Conservation (phyloP, 805 yeast genomes). For the Torulaspora quercuum region DNA sequence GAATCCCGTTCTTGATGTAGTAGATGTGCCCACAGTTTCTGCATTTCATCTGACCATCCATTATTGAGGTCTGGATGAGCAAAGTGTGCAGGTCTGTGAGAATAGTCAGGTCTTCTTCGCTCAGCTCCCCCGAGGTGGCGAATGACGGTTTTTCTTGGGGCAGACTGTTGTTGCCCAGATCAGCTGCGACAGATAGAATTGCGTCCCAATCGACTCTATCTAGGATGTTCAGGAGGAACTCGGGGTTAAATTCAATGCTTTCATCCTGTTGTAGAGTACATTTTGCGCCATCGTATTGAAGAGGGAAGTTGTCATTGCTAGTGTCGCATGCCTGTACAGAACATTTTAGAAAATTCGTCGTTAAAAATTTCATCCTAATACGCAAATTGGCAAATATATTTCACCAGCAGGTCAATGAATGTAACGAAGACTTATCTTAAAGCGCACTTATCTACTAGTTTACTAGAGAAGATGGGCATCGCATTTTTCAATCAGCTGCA, state of each 20-base stretch:
- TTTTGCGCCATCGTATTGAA: slow-evolving; percentile 51
- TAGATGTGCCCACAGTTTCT: slow-evolving; percentile 81
- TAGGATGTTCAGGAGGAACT: slow-evolving; percentile 69
- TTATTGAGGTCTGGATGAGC: slow-evolving; percentile 78
- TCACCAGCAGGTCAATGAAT: no score
- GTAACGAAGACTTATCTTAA: no score
- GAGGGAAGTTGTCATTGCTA: slow-evolving; percentile 75
- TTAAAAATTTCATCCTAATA: slow-evolving; percentile 75
- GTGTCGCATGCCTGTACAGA: slow-evolving; percentile 79
- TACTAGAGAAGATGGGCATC: slow-evolving; percentile 1
- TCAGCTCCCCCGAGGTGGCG: slow-evolving; percentile 35
- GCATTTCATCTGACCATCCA: slow-evolving; percentile 88
- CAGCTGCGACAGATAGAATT: slow-evolving; percentile 67
- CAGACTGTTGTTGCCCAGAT: slow-evolving; percentile 60
- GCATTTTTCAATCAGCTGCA: slow-evolving; percentile 4
- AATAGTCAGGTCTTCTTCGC: slow-evolving; percentile 43
- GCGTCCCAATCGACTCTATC: slow-evolving; percentile 90
- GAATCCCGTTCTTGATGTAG: slow-evolving; percentile 87
- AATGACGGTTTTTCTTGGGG: slow-evolving; percentile 61
- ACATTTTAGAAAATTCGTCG: slow-evolving; percentile 96
- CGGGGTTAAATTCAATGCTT: slow-evolving; percentile 72
- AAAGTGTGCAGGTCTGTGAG: slow-evolving; percentile 73
- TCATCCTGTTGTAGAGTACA: slow-evolving; percentile 74
- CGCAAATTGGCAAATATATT: background rate
- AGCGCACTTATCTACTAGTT: background rate